Evolutionary conservation across 305 asterid genomes (phyloP).

Genomic region (Ajuga reptans): DNA sequence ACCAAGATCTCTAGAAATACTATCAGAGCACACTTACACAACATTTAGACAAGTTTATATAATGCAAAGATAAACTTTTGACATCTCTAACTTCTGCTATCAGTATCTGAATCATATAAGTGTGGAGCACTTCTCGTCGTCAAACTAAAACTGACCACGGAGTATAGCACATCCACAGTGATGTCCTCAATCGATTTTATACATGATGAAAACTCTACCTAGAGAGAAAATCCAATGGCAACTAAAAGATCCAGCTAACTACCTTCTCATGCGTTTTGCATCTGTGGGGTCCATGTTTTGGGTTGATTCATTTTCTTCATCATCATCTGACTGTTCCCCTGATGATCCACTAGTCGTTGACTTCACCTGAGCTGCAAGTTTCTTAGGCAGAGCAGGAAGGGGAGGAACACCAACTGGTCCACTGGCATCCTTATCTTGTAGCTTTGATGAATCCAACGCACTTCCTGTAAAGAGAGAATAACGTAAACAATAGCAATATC

Average conservation of each 20-base stretch:
- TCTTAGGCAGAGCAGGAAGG: constrained; percentile 49
- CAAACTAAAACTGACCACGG: not conserved
- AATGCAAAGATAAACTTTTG: no score
- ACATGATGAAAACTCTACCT: not conserved
- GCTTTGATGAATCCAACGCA: constrained; percentile 42
- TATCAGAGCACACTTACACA: not conserved
- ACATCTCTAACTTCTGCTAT: no score
- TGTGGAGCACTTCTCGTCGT: not conserved
- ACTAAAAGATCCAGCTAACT: constrained; percentile 16
- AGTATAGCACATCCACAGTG: not conserved
- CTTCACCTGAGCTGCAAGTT: constrained; percentile 52
- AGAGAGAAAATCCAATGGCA: not conserved
- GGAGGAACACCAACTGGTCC: constrained; percentile 56
- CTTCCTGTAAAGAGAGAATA: constrained; percentile 35
- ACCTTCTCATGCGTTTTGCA: constrained; percentile 90
- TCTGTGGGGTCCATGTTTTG: constrained; percentile 59
- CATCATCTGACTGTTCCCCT: constrained; percentile 84
- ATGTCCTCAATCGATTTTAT: not conserved
- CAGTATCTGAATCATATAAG: not conserved
- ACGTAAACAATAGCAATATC: constrained; percentile 7
- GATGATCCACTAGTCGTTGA: constrained; percentile 91
- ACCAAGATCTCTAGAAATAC: not conserved
- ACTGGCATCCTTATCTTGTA: constrained; percentile 51
- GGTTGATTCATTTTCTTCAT: constrained; percentile 69
- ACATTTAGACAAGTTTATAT: no score